phyloP scores from a whole-genome alignment of 306 rosid genomes.

The Castanea crenata region DNA sequence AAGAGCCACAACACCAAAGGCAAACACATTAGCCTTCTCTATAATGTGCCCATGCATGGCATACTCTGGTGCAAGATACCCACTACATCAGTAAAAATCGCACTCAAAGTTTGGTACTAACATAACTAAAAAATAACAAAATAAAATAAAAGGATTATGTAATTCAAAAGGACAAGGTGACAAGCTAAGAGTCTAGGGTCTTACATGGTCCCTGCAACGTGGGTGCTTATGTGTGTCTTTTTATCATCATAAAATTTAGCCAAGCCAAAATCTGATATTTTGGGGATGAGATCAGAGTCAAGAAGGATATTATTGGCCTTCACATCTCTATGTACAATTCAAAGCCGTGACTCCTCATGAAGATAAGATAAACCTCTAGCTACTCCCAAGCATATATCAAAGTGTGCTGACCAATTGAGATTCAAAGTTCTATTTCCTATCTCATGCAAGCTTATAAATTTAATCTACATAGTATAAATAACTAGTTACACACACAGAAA shows the following conservation, averaged over 20 bases:
- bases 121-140: neutral
- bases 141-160: neutral
- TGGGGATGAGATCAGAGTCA: constrained; percentile 57
- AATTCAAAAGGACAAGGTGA: neutral
- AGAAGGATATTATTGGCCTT: constrained; percentile 80
- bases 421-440: constrained; percentile 41
- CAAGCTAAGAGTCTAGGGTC: constrained; percentile 6
- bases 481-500: neutral
- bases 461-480: neutral
- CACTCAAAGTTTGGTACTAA: constrained; percentile 3
- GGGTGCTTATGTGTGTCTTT: constrained; percentile 76
- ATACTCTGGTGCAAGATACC: constrained; percentile 87
- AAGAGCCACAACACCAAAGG: constrained; percentile 82
- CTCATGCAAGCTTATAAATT: constrained; percentile 3
- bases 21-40: constrained; percentile 80
- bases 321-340: constrained; percentile 86
- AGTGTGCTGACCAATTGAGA: constrained; percentile 64
- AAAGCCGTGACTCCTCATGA: constrained; percentile 67
- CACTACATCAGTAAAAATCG: constrained; percentile 40
- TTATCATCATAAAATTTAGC: constrained; percentile 80
- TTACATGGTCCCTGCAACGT: constrained; percentile 81
- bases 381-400: constrained; percentile 62
- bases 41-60: constrained; percentile 90
- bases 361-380: constrained; percentile 80
- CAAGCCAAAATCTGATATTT: constrained; percentile 81